Percentiles rank a stretch among this genome's conserved stretches.
These are phyloP conservation scores for Cytospora schulzeri DNA, from an alignment of 2,329 filamentous ascomycete species.

Conservation along the genomic window DNA sequence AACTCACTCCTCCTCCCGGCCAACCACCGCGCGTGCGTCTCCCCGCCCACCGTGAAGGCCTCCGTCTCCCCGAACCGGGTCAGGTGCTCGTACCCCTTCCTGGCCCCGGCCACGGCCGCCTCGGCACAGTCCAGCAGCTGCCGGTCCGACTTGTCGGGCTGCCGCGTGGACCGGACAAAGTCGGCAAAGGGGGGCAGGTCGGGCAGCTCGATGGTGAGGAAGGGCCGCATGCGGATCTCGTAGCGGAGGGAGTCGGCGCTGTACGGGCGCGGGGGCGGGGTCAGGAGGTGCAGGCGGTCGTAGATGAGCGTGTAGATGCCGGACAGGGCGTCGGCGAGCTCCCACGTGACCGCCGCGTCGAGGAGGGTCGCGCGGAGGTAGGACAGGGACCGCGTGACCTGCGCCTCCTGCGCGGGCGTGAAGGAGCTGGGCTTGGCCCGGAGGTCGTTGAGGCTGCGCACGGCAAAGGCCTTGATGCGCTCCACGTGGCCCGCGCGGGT, in stretches of 20 bases:
- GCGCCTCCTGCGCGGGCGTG: constrained; percentile 40
- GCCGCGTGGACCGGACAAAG: constrained; percentile 50
- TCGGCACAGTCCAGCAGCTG: constrained; percentile 51
- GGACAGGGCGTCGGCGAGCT: constrained; percentile 56
- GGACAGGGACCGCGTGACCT: constrained; percentile 52
- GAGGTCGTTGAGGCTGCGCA: constrained; percentile 42
- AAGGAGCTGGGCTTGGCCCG: constrained; percentile 32
- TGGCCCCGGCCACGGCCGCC: constrained; percentile 49
- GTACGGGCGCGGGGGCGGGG: constrained; percentile 61
- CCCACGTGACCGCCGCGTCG: constrained; percentile 64
- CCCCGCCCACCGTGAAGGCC: constrained; percentile 51
- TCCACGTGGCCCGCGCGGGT: constrained; percentile 70
- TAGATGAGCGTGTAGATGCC: constrained; percentile 68
- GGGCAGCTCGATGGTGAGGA: constrained; percentile 68
- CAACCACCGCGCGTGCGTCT: constrained; percentile 64
- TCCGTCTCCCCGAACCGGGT: constrained; percentile 53
- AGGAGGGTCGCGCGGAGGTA: constrained; percentile 64
- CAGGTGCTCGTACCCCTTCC: constrained; percentile 59
- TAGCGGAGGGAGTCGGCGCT: constrained; percentile 70
- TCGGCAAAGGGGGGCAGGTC: constrained; percentile 66
- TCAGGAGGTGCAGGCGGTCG: constrained; percentile 56
- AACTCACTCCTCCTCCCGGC: constrained; percentile 61
- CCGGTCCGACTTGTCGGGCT: constrained; percentile 41
- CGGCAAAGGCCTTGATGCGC: constrained; percentile 69
- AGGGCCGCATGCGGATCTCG: constrained; percentile 85